Conservation (phyloP, 108 stramenopile genomes). For the Discostella pseudostelligera region DNA sequence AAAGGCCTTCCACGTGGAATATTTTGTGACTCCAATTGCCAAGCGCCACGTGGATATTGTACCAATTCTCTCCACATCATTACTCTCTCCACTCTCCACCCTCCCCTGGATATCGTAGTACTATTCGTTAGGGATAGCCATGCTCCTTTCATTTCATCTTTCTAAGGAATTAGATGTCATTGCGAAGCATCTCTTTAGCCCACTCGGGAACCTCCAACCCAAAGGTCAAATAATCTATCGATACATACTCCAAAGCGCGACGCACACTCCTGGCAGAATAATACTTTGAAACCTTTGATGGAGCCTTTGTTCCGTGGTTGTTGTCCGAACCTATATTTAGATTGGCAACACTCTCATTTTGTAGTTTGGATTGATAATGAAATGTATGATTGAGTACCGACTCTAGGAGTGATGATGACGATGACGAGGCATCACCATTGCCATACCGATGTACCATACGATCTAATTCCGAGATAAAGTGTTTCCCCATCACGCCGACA, state of each 20-base stretch:
- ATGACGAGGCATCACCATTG: too few relatives aligned
- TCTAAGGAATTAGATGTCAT: slow-evolving; percentile 6
- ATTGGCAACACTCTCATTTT: background rate
- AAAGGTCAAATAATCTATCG: slow-evolving; percentile 60
- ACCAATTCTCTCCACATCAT: too few relatives aligned
- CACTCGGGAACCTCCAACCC: slow-evolving; percentile 53
- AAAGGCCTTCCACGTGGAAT: too few relatives aligned
- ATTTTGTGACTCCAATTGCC: too few relatives aligned
- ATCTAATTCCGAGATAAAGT: slow-evolving; percentile 42
- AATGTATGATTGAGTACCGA: slow-evolving; percentile 31
- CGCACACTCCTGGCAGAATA: slow-evolving; percentile 58
- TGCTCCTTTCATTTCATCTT: background rate
- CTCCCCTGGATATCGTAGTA: background rate
- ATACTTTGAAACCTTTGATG: slow-evolving; percentile 39
- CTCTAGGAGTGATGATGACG: too few relatives aligned
- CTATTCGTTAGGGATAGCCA: background rate
- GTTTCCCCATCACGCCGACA: slow-evolving; percentile 53
- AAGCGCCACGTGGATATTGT: too few relatives aligned
- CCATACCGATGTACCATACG: slow-evolving; percentile 33
- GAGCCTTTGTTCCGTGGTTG: slow-evolving; percentile 23
- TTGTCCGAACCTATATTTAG: slow-evolving; percentile 24
- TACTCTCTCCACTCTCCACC: too few relatives aligned
- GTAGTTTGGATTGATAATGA: slow-evolving; percentile 12
- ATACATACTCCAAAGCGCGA: slow-evolving; percentile 55
- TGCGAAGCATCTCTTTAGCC: slow-evolving; percentile 55